Evolutionary conservation across 2,329 filamentous ascomycete species (phyloP), one percentile per base, ranked within the genome.

Genomic region (Neoarthrinium moseri): DNA sequence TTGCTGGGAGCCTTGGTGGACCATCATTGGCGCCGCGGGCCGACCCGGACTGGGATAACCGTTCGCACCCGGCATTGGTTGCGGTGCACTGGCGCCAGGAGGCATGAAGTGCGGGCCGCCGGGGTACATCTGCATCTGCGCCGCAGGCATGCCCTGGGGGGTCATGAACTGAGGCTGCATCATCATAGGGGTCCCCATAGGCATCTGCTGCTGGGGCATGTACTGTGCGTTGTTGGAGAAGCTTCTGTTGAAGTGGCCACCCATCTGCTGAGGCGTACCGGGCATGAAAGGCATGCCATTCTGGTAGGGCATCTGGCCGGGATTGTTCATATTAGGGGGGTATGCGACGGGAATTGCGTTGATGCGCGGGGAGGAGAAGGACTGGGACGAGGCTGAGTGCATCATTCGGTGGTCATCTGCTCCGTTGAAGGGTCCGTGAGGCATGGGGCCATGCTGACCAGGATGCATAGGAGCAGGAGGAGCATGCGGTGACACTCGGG

Each of bases 1-100:
- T 65, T 95, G 91, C 60, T 96, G 92, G 22, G 91, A 96, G 45
- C 89, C 89, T 69, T 96, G 90, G 55, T 91, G 91, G 59, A 86
- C 88, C 92, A 97, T 97, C 84, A 95, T 90, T 2, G 89, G 86
- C 11, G 94, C 89, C 17, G 74, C 65, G 22, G 85, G 84, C 38
- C 91, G 82, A 46, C 89, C 84, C 1, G 92, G 92, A 62, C 92
- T 96, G n/a, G 90, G 88, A 60, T 89, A 96, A 13, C 90, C 89
- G 56, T 85, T 87, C 6, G 81, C 76, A 34, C 81, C 87, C 17
- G 86, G 81, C 45, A 83, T 77, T 7, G 71, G 67, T 54, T 82
- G 80, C 22, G 78, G 80, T 15, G 76, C 75, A 2, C 74, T 77
- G 32, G 71, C 70, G 21, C 68, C 71, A 17, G 77, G 73, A 24